Evolutionary conservation across 2,329 filamentous ascomycete species (phyloP).

Genomic region (Raffaelea ambrosiae): DNA sequence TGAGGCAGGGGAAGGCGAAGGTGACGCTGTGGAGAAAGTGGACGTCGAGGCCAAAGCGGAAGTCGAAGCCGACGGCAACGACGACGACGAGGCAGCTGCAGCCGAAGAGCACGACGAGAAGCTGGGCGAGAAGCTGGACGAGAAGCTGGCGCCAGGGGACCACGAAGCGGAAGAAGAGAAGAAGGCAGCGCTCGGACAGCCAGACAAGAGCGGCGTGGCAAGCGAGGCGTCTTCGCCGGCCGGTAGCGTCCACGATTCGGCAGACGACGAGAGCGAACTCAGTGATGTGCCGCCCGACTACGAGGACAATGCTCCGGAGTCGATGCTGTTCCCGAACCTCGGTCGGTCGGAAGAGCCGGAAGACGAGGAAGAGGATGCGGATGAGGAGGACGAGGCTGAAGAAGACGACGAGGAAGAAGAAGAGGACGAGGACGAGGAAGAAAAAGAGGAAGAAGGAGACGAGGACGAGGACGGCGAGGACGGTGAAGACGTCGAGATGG

Average conservation of each 20-base stretch:
- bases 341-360: conserved; percentile 25
- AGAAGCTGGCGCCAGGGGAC: background rate
- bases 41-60: background rate
- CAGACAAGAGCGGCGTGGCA: conserved; percentile 14
- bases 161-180: background rate
- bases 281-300: conserved; percentile 55
- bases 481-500: conserved; percentile 5
- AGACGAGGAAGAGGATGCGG: conserved; percentile 11
- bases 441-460: conserved; percentile 8
- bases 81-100: background rate
- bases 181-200: background rate
- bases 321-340: conserved; percentile 44
- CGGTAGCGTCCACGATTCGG: conserved; percentile 55
- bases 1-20: background rate
- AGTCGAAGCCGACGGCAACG: background rate
- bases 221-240: conserved; percentile 40
- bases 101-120: background rate
- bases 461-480: conserved; percentile 5
- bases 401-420: conserved; percentile 23
- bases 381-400: conserved; percentile 13
- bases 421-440: conserved; percentile 18
- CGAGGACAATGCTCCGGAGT: conserved; percentile 47
- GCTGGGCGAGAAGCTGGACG: background rate
- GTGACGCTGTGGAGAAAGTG: no score
- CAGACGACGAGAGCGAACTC: conserved; percentile 61